Percentiles rank a stretch among this genome's conserved stretches.
phyloP scores from a whole-genome alignment of 768 basidiomycete species.

The Suillus plorans region DNA sequence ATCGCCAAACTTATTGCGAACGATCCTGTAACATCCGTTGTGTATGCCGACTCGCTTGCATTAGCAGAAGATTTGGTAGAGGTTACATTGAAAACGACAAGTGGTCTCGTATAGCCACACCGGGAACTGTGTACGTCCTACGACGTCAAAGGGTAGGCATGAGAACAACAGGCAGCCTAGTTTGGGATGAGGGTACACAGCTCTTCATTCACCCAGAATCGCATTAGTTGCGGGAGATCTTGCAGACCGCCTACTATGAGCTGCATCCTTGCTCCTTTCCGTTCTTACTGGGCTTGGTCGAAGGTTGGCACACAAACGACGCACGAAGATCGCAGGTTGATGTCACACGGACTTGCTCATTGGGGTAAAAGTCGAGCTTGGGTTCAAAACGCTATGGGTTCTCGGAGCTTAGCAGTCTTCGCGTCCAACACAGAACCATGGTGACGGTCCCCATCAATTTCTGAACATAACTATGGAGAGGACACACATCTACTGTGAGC shows the following conservation, averaged over 20 bases:
- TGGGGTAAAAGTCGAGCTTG: constrained; percentile 88
- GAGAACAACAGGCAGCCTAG: no score
- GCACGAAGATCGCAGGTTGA: constrained; percentile 85
- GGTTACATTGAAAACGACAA: no score
- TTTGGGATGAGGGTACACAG: constrained; percentile 64
- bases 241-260: constrained; percentile 71
- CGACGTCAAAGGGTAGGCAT: no score
- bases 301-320: constrained; percentile 83
- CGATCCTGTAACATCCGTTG: no score
- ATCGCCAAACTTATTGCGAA: no score
- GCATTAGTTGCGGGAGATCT: constrained; percentile 72
- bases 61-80: no score
- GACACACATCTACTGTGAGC: constrained; percentile 70
- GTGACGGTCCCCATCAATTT: background rate
- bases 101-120: no score
- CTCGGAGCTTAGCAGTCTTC: constrained; percentile 89
- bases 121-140: no score
- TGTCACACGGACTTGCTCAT: constrained; percentile 86
- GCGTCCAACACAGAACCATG: constrained; percentile 53
- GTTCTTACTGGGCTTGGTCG: constrained; percentile 35
- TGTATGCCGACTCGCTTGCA: no score
- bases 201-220: constrained; percentile 84
- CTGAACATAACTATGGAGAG: background rate
- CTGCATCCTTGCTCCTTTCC: constrained; percentile 58
- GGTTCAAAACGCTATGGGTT: constrained; percentile 90